Base-by-base conservation (phyloP, 768 basidiomycete species). In the Tephrocybe sp. region DNA sequence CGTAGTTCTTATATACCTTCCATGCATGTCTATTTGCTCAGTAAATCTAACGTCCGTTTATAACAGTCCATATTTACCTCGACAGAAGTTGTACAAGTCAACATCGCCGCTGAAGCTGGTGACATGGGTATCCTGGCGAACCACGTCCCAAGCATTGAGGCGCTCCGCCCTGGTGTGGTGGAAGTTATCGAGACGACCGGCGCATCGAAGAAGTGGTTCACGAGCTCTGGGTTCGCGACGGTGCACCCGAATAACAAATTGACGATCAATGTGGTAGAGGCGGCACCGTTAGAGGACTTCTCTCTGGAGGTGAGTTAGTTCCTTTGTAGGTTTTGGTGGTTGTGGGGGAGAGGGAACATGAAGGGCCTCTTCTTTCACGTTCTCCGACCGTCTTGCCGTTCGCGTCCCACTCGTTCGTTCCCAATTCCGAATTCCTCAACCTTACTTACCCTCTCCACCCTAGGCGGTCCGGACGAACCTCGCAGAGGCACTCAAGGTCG, bases 121-220 rank as follows among this genome's bases (percentile, higher is more conserved):
- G 96, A 98, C 73, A 98, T 98, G 94, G 97, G 97, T 78, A 91
- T 99, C 62, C 86, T 99, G 54, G 93, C 96, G 62, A 97, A 96
- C 80, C 97, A 99, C 73, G 94, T 98, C 49, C 88, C 97, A 25
- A 90, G 93, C n/a, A 89, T 98, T 52, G 97, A 99, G 71, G 80
- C 96, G 42, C 79, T 99, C 48, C 90, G 91, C 65, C 89, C 97
- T 36, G 97, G 97, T 67, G 79, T 98, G 51, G 77, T 99, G 47
- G 97, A 99, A 72, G 88, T 99, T 60, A 83, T 98, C 58, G 96
- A 98, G 74, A 73, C 84, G 10, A 78, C 76, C 45, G 81, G 80
- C 65, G 69, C 77, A 32, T 81, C 86, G 51, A 95, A 97, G 81
- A 98, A 96, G 76, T 98, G 90, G 88, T 99, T 98, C 66, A 91